Evolutionary conservation across 306 rosid genomes (phyloP), one percentile per base, ranked within the genome.

Genomic region (Acacia acuminata): DNA sequence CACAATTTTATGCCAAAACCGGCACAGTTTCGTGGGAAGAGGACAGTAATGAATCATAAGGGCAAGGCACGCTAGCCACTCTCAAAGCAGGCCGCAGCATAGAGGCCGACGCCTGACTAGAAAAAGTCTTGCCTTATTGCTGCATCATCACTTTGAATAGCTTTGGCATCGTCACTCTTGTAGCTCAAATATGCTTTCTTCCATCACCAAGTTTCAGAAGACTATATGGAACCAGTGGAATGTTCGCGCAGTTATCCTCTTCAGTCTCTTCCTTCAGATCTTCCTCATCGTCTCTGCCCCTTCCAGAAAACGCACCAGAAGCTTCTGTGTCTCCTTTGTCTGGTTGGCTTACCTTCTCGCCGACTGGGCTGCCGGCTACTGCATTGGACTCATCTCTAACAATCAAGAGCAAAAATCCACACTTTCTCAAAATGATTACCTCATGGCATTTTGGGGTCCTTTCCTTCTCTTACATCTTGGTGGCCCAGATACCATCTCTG

Each of bases 401-500:
- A 8, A 9, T 7, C 1, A 56, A 30, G 32, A 1, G 2, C 2
- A 2, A 30, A 30, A 30, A 30, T 30, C 32, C 0, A 30, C 2
- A 1, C 2, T 0, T 30, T 1, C 32, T 30, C 2, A 30, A 1
- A 30, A 65, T 0, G 43, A 65, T 4, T 27, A 0, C 70, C 43
- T 65, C 20, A 65, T 65, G 70, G 70, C 70, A 0, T 65, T 65
- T 15, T 65, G 70, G 70, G 70, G 10, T 65, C 70, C 70, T 13
- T 65, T 65, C 2, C 70, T 84, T 10, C 12, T 77, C 48, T 4
- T 77, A 53, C 74, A 65, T 32, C 30, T 77, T 0, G 81, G 81
- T 8, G 81, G 81, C n/a, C 81, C 64, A 1, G 74, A 77, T 7
- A 77, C 81, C 60, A 77, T 77, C 44, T 47, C 50, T 44, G 81